These are phyloP conservation scores for Arthrocladium fulminans DNA, from an alignment of 2,329 filamentous ascomycete genomes.

Conservation along the genomic window DNA sequence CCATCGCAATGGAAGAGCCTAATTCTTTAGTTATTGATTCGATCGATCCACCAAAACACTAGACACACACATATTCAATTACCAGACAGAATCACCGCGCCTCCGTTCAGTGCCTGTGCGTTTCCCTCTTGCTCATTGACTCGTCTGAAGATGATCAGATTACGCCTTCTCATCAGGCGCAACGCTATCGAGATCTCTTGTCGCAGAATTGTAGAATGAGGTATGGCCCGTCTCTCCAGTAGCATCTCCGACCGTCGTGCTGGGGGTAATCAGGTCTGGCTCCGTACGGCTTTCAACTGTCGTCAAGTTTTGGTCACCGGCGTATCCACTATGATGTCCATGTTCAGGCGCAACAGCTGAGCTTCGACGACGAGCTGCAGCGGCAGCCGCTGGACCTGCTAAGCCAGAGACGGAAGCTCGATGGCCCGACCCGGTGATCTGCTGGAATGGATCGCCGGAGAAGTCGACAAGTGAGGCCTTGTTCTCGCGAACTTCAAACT, in stretches of 20 bases:
- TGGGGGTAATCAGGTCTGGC: conserved; percentile 11
- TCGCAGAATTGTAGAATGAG: conserved; percentile 1
- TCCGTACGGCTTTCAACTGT: conserved; percentile 17
- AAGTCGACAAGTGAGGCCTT: conserved; percentile 20
- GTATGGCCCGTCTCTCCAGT: not conserved
- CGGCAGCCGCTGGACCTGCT: conserved; percentile 15
- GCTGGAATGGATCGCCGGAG: conserved; percentile 20
- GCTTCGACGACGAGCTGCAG: conserved; percentile 18
- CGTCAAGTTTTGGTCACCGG: conserved; percentile 15
- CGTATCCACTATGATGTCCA: conserved; percentile 13
- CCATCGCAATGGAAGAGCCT: too few relatives aligned
- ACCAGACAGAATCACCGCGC: too few relatives aligned
- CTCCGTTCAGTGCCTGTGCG: too few relatives aligned
- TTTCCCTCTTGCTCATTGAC: too few relatives aligned
- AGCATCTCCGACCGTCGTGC: not conserved
- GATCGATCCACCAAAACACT: too few relatives aligned
- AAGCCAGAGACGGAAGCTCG: conserved; percentile 19
- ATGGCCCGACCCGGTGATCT: conserved; percentile 14
- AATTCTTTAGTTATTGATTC: too few relatives aligned
- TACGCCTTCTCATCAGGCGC: not conserved
- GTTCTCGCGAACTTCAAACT: conserved; percentile 20
- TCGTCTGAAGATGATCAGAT: not conserved
- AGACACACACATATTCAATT: too few relatives aligned
- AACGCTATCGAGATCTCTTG: not conserved
- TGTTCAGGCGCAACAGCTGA: conserved; percentile 21